Base-by-base conservation (phyloP, 352 stramenopile genomes). In the Phytophthora meadii region DNA sequence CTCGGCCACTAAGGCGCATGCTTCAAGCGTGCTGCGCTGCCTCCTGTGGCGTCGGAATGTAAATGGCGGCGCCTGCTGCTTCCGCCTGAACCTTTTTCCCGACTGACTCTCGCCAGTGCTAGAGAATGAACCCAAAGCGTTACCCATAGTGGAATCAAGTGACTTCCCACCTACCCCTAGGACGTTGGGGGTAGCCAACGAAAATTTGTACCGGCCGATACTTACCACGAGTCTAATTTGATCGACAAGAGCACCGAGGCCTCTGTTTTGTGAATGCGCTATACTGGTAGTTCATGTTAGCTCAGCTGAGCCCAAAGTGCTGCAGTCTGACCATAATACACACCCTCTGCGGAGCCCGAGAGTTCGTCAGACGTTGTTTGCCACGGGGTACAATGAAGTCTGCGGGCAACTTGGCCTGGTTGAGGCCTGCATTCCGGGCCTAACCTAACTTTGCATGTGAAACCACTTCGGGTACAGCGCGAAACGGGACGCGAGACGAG, bases 51-150 rank as follows among this genome's bases (percentile, higher is more conserved):
- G 60, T 70, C 50, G 28, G 41, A 72, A 72, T 56, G n/a, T 50
- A 73, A 76, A 57, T 68, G 62, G 17, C 44, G 51, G 14, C 28
- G 30, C 34, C 44, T 46, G 19, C 53, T 36, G 30, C 30, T 36
- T 19, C 30, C 30, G 4, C 30, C 30, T 56, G 49, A 36, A 37
- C 28, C 22, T 22, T 59, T 50, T 49, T 47, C 41, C 22, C 41
- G 19, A 72, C 61, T 76, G 68, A 72, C 61, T 75, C 62, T 74
- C 66, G 60, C 28, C 17, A 32, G 60, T 15, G 53, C 54, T 11
- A 71, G 55, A 71, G 49, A 76, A 61, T 76, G 56, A 68, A 76
- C 56, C 63, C 61, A 67, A 70, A 52, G 53, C 12, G 39, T 34
- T 34, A 40, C 19, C 37, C 32, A 67, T 71, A 66, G 25, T 62